Percentiles rank a stretch among this genome's conserved stretches.
Evolutionary conservation across 1,139 yeast genomes (phyloP).

Genomic region (Taiozyma sp.): DNA sequence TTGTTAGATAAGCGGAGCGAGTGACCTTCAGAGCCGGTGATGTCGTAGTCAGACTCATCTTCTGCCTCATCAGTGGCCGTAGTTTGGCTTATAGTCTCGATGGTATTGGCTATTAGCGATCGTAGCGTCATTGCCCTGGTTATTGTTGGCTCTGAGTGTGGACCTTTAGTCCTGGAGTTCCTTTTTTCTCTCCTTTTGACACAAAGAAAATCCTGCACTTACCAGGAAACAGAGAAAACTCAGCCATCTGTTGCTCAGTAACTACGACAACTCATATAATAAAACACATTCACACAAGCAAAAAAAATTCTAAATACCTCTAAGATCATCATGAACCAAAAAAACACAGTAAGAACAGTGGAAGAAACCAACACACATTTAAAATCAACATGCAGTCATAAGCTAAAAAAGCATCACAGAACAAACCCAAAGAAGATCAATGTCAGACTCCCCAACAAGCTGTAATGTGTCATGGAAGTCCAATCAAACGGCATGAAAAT

Average conservation of each 20-base stretch:
- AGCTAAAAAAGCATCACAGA: background rate
- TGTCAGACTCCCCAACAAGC: background rate
- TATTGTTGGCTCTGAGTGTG: background rate
- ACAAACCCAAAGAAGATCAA: background rate
- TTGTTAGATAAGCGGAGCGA: background rate
- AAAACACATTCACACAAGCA: background rate
- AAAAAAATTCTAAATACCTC: background rate
- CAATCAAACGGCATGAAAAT: background rate
- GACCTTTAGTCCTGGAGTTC: background rate
- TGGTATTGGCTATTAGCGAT: background rate
- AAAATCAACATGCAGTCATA: background rate
- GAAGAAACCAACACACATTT: background rate
- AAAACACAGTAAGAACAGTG: background rate
- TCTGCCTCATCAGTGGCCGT: background rate
- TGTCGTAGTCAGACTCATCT: slow-evolving; percentile 13
- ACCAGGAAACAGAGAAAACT: background rate
- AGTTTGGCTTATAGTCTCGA: background rate
- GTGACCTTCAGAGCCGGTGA: slow-evolving; percentile 3
- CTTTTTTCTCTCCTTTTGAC: background rate
- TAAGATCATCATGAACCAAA: background rate
- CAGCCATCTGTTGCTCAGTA: background rate
- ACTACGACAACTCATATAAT: background rate
- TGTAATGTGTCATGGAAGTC: background rate
- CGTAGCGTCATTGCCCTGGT: background rate
- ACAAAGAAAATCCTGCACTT: background rate